Evolutionary conservation across 2,329 filamentous ascomycete genomes (phyloP), one percentile per base, ranked within the genome.

Genomic region (Sphaceloma murrayae): DNA sequence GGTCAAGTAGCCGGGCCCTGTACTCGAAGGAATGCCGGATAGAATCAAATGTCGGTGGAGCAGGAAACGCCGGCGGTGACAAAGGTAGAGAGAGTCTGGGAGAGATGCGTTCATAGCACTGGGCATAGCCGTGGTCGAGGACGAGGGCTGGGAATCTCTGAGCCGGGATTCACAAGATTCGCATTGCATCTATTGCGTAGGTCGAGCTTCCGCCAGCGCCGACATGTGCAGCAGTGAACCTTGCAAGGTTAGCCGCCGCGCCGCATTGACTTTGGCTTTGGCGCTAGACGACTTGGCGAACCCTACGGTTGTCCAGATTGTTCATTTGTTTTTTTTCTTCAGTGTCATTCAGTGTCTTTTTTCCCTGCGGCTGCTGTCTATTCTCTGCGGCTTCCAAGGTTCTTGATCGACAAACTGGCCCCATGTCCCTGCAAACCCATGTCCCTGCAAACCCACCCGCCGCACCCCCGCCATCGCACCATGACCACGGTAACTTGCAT

Each of bases 31-130:
- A n/a, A n/a, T n/a, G n/a, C n/a, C n/a, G n/a, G n/a, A n/a, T n/a
- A n/a, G n/a, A n/a, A n/a, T n/a, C 36, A 40, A 30, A 26, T 40
- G 36, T 40, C 36, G 36, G 36, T 40, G 36, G 29, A 40, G 36
- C 36, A 40, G 18, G 24, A 27, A 22, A 18, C 22, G 13, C 11
- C 27, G 29, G n/a, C n/a, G n/a, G n/a, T n/a, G 10, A 16, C 14
- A 27, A 8, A 8, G 13, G 22, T 13, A 40, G 13, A 5, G 18
- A 6, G 24, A 40, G n/a, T 27, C 36, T 40, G 36, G 36, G 22
- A 27, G 36, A 22, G 21, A 40, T 40, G 36, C 36, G 36, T 26
- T 40, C 36, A 40, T 40, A 10, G 36, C n/a, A n/a, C 36, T 40
- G 22, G 13, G 26, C 24, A 22, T 27, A 16, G 19, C 36, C 36